Percentiles rank a stretch among this genome's conserved stretches.
These are phyloP conservation scores for Solanum paucissectum DNA, from an alignment of 257 asterid genomes.

Conservation along the genomic window DNA sequence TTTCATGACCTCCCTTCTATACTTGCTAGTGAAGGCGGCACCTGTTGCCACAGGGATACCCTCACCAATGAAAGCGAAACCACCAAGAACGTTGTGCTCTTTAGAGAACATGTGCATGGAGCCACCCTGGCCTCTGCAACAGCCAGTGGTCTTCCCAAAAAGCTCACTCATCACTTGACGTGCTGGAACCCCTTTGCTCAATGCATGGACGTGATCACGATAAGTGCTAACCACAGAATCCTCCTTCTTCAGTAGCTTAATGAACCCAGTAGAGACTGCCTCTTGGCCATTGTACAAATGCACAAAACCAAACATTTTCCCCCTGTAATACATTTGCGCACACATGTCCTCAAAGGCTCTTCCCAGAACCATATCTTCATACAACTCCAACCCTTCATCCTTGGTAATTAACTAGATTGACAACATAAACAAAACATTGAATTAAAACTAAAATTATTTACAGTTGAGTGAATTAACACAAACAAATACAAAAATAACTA, in stretches of 20 bases:
- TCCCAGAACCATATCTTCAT: slow-evolving; percentile 88
- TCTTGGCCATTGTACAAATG: slow-evolving; percentile 97
- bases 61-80: slow-evolving; percentile 97
- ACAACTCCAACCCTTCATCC: slow-evolving; percentile 79
- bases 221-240: slow-evolving; percentile 90
- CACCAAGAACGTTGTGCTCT: slow-evolving; percentile 90
- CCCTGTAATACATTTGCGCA: slow-evolving; percentile 98
- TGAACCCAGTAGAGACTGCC: slow-evolving; percentile 96
- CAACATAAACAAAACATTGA: background rate
- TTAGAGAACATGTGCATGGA: slow-evolving; percentile 99
- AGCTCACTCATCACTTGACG: slow-evolving; percentile 97
- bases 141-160: slow-evolving; percentile 93
- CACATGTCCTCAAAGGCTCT: slow-evolving; percentile 95
- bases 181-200: slow-evolving; percentile 96
- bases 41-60: slow-evolving; percentile 97
- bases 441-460: background rate
- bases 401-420: slow-evolving; percentile 53
- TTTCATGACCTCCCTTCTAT: slow-evolving; percentile 74
- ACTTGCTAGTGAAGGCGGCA: slow-evolving; percentile 85
- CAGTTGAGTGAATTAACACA: background rate
- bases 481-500: background rate
- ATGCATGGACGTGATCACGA: slow-evolving; percentile 93
- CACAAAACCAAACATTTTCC: slow-evolving; percentile 96
- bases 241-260: slow-evolving; percentile 67
- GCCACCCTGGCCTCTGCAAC: slow-evolving; percentile 99